Conservation (phyloP, 495 filamentous ascomycete species). For the Sabuloglossum arenarium region DNA sequence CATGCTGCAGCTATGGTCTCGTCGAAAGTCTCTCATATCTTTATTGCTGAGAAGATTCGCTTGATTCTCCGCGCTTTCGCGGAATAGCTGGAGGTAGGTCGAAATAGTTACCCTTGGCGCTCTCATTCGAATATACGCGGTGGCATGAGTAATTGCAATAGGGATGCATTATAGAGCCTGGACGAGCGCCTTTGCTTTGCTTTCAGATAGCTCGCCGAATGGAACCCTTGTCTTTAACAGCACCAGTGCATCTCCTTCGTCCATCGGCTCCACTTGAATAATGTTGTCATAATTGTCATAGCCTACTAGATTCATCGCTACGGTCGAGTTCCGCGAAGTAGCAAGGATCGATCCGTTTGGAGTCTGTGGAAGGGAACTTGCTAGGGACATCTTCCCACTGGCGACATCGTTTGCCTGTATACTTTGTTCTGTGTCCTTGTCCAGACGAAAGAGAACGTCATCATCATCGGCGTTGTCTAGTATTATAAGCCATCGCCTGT, state of each 20-base stretch:
- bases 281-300: conserved; percentile 7
- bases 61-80: not conserved
- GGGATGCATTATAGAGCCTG: conserved; percentile 16
- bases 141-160: conserved; percentile 19
- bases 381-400: not conserved
- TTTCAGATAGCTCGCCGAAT: conserved; percentile 1
- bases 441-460: not conserved
- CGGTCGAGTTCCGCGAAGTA: conserved; percentile 8
- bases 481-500: conserved; percentile 4
- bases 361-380: conserved; percentile 8
- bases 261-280: conserved; percentile 6
- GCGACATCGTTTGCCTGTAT: not conserved
- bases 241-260: conserved; percentile 10
- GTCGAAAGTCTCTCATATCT: not conserved
- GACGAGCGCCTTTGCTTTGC: not conserved
- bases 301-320: not conserved
- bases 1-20: conserved; percentile 1
- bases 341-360: conserved; percentile 8
- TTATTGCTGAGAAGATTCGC: not conserved
- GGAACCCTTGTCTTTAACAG: conserved; percentile 12
- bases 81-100: not conserved
- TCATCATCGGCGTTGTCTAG: conserved; percentile 8
- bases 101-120: not conserved
- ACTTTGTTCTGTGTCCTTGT: not conserved
- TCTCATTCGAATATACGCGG: conserved; percentile 26